Conservation (phyloP, 306 rosid genomes). For the Gillenia trifoliata region DNA sequence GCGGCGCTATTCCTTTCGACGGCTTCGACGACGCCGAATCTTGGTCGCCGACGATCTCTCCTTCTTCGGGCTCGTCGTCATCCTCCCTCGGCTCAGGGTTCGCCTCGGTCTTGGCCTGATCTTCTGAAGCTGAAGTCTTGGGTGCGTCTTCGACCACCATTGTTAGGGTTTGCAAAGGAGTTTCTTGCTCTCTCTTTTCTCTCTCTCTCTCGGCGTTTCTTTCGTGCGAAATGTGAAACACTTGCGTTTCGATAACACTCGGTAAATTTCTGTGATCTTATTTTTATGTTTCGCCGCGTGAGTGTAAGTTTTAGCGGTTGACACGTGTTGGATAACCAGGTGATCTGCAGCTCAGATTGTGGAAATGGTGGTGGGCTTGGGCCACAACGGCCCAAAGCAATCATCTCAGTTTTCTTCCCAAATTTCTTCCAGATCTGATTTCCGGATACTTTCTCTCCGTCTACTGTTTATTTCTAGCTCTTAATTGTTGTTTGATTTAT, state of each 20-base stretch:
- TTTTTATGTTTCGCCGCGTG: background rate
- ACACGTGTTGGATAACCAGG: background rate
- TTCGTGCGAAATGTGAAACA: background rate
- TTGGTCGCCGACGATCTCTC: conserved; percentile 69
- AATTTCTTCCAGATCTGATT: too few relatives aligned
- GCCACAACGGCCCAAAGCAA: too few relatives aligned
- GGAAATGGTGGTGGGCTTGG: background rate
- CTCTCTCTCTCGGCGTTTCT: background rate
- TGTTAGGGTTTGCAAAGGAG: background rate
- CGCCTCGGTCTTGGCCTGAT: conserved; percentile 21
- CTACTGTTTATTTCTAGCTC: too few relatives aligned
- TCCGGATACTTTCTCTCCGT: too few relatives aligned
- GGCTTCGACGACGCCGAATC: conserved; percentile 44
- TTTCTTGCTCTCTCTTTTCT: background rate
- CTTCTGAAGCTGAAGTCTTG: conserved; percentile 37
- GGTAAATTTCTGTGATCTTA: too few relatives aligned
- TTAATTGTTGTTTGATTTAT: too few relatives aligned
- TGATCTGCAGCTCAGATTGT: background rate
- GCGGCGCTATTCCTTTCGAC: conserved; percentile 24
- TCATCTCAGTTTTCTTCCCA: too few relatives aligned
- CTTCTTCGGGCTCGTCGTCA: conserved; percentile 57
- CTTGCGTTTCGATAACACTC: background rate
- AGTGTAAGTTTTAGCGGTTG: background rate
- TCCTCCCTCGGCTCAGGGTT: conserved; percentile 38
- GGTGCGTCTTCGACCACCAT: conserved; percentile 62